A percentile compares a stretch with the other conserved stretches of the same genome.
These are phyloP conservation scores for Picea sitchensis DNA, from an alignment of 75 land plant species.

Conservation along the genomic window DNA sequence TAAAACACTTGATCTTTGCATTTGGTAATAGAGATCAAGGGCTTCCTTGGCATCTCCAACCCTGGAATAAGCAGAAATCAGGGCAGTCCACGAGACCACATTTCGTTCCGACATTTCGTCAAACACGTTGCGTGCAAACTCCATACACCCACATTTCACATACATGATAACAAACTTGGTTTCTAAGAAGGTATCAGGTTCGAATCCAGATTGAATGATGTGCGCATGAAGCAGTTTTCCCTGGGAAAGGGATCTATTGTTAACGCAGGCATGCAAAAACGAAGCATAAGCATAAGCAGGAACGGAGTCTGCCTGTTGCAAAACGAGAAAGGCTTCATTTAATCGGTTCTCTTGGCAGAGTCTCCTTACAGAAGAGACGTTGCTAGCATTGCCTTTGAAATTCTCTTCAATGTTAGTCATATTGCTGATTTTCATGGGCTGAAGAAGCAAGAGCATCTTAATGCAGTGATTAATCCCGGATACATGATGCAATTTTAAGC, in stretches of 20 bases:
- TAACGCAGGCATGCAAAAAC: neutral
- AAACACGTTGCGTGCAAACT: constrained; percentile 14
- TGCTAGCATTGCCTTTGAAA: too few species aligned
- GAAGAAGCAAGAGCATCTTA: too few species aligned
- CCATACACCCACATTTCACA: constrained; percentile 9
- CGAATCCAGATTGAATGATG: neutral
- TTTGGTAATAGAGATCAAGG: constrained; percentile 15
- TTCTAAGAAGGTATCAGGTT: neutral
- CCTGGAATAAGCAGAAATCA: constrained; percentile 38
- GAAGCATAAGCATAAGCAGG: neutral
- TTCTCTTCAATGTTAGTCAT: too few species aligned
- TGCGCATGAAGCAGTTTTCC: neutral
- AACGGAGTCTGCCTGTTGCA: neutral
- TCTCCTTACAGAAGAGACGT: too few species aligned
- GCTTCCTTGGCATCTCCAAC: constrained; percentile 19
- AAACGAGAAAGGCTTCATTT: neutral
- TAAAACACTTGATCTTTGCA: constrained; percentile 17
- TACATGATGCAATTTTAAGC: too few species aligned
- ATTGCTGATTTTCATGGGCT: too few species aligned
- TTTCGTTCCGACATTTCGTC: constrained; percentile 4
- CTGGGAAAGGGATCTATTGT: neutral
- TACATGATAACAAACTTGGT: neutral
- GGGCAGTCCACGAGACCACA: constrained; percentile 15
- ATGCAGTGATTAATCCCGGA: too few species aligned
- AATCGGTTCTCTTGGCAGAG: neutral